Base-by-base conservation (phyloP, 106 monocot genomes). In the Dioscorea alata region DNA sequence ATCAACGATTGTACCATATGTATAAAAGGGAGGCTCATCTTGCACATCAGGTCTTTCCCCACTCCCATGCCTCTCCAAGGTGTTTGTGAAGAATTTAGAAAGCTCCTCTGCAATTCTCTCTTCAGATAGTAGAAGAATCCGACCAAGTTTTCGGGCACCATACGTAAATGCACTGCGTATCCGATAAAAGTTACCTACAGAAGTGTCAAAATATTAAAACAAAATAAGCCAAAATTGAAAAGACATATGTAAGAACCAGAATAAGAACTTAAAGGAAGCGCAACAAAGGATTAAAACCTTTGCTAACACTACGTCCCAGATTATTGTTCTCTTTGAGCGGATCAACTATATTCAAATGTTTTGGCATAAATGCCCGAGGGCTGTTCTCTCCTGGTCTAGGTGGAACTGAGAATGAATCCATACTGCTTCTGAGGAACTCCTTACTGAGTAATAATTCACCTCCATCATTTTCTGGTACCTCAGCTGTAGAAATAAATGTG, bases 261-360 rank as follows among this genome's bases (percentile, higher is more conserved):
- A 53, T 16, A 24, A 8, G 20, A 65, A 23, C 17, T 21, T 15
- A 20, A 66, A 66, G 10, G 34, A 23, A 22, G 21, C 5, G 23
- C 13, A 42, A 61, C 23, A 12, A 13, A 33, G 50, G 18, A 52
- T 14, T 42, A 69, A 17, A 49, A 90, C 94, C 90, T 94, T 80
- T 90, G 72, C 84, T 86, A 10, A 96, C 88, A 65, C 95, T 96
- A 33, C 95, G 88, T 4, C 95, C 95, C 49, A 96, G 88, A 80
- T 96, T 96, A 68, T 96, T 96, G 61, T 76, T 84, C 64, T 80
- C 88, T 71, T 75, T 91, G 71, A 96, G 50, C 49, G 95, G 95
- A 75, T 96, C 95, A 33, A 91, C 85, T 49, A 96, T 96, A 69
- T 96, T 96, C 4, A 96, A 71, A 86, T 84, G 75, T 63, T 96